Percentiles rank a stretch among this genome's conserved stretches.
Conservation (phyloP, 2,329 filamentous ascomycete genomes). For the Paramyrothecium roridum region DNA sequence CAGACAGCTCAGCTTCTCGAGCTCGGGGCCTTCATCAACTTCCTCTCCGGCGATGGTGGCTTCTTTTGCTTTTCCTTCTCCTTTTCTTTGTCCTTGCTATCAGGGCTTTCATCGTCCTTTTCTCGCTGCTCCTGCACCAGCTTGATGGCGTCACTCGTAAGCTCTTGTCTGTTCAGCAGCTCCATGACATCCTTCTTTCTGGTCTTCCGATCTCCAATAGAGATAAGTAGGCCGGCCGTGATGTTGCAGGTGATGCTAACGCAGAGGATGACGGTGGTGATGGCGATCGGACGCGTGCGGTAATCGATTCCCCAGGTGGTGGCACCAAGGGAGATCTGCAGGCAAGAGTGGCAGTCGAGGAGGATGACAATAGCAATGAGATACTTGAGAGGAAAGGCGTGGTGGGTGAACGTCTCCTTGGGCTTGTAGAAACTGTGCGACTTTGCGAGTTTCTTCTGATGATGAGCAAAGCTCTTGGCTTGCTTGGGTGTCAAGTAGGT, state of each 20-base stretch:
- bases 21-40: not conserved
- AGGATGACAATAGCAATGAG: conserved; percentile 76
- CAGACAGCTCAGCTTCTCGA: not conserved
- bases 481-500: conserved; percentile 64
- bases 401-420: conserved; percentile 79
- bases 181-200: conserved; percentile 85
- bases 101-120: conserved; percentile 9
- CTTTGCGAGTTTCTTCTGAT: conserved; percentile 76
- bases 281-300: conserved; percentile 62
- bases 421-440: conserved; percentile 89
- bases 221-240: conserved; percentile 72
- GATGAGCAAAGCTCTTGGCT: conserved; percentile 68
- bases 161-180: conserved; percentile 70
- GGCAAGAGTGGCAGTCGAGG: conserved; percentile 73
- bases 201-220: conserved; percentile 70
- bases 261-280: conserved; percentile 79
- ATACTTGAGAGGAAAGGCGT: conserved; percentile 71
- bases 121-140: conserved; percentile 42
- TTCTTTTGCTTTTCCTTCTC: conserved; percentile 9
- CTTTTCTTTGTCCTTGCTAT: conserved; percentile 3
- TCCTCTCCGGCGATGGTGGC: not conserved
- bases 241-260: conserved; percentile 78
- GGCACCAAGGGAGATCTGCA: conserved; percentile 77
- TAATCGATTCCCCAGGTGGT: conserved; percentile 79
- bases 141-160: conserved; percentile 60